These are phyloP conservation scores for Apophysomyces elegans DNA, from an alignment of 371 early-diverging fungal genomes.

Conservation along the genomic window DNA sequence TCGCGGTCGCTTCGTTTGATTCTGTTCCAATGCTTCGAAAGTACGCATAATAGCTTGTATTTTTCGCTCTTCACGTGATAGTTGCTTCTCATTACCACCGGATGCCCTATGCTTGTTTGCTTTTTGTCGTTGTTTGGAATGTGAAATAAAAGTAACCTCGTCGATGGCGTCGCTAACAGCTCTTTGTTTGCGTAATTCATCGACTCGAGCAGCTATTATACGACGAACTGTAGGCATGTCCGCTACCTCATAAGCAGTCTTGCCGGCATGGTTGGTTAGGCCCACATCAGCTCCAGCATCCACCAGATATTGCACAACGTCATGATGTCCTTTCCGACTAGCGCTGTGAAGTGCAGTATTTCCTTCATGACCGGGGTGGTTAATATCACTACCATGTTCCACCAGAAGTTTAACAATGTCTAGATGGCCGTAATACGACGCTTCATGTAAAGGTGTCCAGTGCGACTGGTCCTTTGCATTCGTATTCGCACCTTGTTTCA, in stretches of 20 bases:
- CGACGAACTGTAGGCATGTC: slow-evolving; percentile 37
- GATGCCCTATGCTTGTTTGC: slow-evolving; percentile 22
- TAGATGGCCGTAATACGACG: slow-evolving; percentile 69
- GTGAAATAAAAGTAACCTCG: slow-evolving; percentile 41
- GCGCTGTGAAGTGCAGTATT: slow-evolving; percentile 84
- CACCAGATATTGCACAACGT: slow-evolving; percentile 69
- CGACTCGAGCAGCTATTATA: slow-evolving; percentile 43
- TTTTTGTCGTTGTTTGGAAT: slow-evolving; percentile 42
- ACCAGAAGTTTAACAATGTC: slow-evolving; percentile 67
- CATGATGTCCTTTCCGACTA: slow-evolving; percentile 51
- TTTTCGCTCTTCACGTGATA: slow-evolving; percentile 75
- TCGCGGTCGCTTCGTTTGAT: slow-evolving; percentile 21
- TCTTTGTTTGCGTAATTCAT: slow-evolving; percentile 46
- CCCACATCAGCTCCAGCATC: slow-evolving; percentile 68
- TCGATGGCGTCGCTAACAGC: slow-evolving; percentile 36
- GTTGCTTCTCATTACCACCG: neutral
- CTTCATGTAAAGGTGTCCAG: slow-evolving; percentile 87
- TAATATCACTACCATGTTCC: slow-evolving; percentile 73
- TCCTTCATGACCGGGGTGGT: slow-evolving; percentile 57
- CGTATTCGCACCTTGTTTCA: slow-evolving; percentile 76
- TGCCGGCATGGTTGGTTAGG: slow-evolving; percentile 51
- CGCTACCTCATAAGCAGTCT: slow-evolving; percentile 62
- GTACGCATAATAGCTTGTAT: slow-evolving; percentile 66
- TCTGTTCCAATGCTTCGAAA: slow-evolving; percentile 50
- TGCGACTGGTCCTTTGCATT: slow-evolving; percentile 70